Evolutionary conservation across 805 yeast species (phyloP).

Genomic region (Zygosaccharomyces lentus): DNA sequence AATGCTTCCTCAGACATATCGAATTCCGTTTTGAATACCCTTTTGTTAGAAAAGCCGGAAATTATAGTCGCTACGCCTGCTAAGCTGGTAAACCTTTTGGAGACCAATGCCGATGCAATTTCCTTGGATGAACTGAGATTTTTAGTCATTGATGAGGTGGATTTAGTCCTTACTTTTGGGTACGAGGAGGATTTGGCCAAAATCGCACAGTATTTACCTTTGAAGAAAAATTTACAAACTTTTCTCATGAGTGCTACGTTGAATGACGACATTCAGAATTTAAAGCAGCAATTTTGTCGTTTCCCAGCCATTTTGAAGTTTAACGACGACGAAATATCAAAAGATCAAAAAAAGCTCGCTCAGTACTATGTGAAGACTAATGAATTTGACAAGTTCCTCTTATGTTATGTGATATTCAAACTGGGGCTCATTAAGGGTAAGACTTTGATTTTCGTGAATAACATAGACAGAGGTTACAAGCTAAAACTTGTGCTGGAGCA

Average conservation of each 20-base stretch:
- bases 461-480: conserved; percentile 92
- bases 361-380: conserved; percentile 84
- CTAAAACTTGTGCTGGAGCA: conserved; percentile 87
- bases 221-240: conserved; percentile 73
- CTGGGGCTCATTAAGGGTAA: conserved; percentile 85
- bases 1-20: conserved; percentile 62
- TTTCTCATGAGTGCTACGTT: conserved; percentile 96
- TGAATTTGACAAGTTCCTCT: conserved; percentile 86
- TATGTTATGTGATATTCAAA: conserved; percentile 89
- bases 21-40: conserved; percentile 65
- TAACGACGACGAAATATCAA: conserved; percentile 59
- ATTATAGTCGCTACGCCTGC: conserved; percentile 86
- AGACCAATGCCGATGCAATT: conserved; percentile 43
- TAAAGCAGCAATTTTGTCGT: conserved; percentile 76
- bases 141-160: conserved; percentile 92
- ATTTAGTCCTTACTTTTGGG: conserved; percentile 83
- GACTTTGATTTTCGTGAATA: conserved; percentile 84
- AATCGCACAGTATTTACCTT: conserved; percentile 61
- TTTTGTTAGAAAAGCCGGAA: conserved; percentile 72
- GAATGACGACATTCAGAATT: conserved; percentile 73
- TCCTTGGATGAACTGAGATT: conserved; percentile 56
- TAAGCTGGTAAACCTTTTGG: conserved; percentile 55
- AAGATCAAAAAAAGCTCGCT: conserved; percentile 54
- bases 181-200: conserved; percentile 77
- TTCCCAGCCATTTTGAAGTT: conserved; percentile 76